phyloP scores from a whole-genome alignment of 176 grass and related monocot genomes.

The Zea luxurians region DNA sequence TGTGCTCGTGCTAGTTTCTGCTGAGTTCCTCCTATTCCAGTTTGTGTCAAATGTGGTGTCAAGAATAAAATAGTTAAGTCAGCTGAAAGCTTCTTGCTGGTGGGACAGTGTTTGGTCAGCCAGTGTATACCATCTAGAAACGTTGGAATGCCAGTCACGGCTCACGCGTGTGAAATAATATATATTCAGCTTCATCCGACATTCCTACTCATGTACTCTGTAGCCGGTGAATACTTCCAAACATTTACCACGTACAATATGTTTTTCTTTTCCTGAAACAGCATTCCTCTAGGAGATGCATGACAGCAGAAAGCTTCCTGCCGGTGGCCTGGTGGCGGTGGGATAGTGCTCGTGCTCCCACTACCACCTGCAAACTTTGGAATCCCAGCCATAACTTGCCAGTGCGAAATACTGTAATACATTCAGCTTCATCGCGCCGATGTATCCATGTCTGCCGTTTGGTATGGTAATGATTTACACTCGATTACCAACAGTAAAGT shows the following conservation, averaged over 20 bases:
- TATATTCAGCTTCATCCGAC: neutral
- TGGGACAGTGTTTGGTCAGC: neutral
- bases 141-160: neutral
- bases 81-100: slow-evolving; percentile 5
- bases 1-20: neutral
- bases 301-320: neutral
- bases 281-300: neutral
- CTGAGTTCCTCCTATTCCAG: neutral
- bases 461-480: no score
- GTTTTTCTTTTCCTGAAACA: neutral
- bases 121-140: neutral
- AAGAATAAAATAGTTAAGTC: slow-evolving; percentile 14
- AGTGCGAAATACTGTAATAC: no score
- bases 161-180: slow-evolving; percentile 5
- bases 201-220: neutral
- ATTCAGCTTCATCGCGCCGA: no score
- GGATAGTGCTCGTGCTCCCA: neutral
- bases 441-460: no score
- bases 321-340: neutral
- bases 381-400: neutral
- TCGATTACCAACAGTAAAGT: no score
- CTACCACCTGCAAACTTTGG: no score
- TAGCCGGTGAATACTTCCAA: no score
- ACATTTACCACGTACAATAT: neutral
- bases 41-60: slow-evolving; percentile 9